These are phyloP conservation scores for Helichrysum umbraculigerum DNA, from an alignment of 129 eudicot species.

Conservation along the genomic window DNA sequence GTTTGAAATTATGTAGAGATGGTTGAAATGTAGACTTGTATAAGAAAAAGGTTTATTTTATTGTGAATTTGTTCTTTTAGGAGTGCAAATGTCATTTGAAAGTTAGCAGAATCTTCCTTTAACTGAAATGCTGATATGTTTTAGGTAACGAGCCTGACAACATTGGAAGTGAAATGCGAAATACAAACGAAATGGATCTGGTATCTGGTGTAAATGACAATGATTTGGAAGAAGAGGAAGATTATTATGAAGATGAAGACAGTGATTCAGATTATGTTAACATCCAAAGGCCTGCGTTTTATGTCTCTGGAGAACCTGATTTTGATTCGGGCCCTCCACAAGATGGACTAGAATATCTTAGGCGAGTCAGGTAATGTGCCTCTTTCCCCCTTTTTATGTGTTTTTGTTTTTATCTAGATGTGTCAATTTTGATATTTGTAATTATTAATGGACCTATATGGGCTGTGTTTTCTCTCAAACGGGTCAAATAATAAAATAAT, in stretches of 20 bases:
- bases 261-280: slow-evolving; percentile 72
- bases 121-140: slow-evolving; percentile 23
- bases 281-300: slow-evolving; percentile 81
- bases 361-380: slow-evolving; percentile 87
- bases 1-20: neutral
- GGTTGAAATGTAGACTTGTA: neutral
- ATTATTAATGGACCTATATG: neutral
- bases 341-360: slow-evolving; percentile 92
- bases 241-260: slow-evolving; percentile 57
- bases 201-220: neutral
- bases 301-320: slow-evolving; percentile 88
- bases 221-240: slow-evolving; percentile 46
- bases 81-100: slow-evolving; percentile 8
- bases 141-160: slow-evolving; percentile 48
- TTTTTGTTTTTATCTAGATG: neutral
- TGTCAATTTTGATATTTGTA: neutral
- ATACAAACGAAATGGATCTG: slow-evolving; percentile 11
- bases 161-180: slow-evolving; percentile 23
- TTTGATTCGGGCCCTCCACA: slow-evolving; percentile 98
- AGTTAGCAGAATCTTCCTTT: slow-evolving; percentile 6
- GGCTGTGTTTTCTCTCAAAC: neutral
- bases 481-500: neutral
- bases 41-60: neutral
- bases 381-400: neutral
- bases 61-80: slow-evolving; percentile 4